phyloP scores from a whole-genome alignment of 2,329 filamentous ascomycete genomes.

The Sporothrix schenckii region DNA sequence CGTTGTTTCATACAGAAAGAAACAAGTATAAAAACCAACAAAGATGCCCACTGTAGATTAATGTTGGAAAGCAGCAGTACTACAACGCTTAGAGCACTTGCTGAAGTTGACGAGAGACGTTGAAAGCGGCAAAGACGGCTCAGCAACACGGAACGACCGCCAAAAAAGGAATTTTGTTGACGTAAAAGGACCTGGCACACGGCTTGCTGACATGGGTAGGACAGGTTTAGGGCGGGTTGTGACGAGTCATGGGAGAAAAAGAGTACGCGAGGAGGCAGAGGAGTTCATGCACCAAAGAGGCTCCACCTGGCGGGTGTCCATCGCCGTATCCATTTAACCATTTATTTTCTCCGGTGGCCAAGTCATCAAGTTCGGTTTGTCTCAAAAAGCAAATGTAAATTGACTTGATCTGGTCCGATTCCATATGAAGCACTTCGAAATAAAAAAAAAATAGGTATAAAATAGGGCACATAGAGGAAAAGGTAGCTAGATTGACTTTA shows the following conservation, averaged over 20 bases:
- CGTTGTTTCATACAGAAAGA: no score
- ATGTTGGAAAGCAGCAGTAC: no score
- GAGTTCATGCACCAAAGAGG: conserved; percentile 12
- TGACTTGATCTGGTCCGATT: background rate
- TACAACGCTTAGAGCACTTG: background rate
- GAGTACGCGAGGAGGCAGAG: background rate
- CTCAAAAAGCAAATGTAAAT: background rate
- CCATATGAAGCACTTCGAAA: background rate
- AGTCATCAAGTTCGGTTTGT: background rate
- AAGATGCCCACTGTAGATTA: no score
- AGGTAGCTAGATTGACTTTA: background rate
- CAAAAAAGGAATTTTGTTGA: background rate
- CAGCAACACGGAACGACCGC: background rate
- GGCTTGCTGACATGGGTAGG: conserved; percentile 12
- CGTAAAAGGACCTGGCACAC: background rate
- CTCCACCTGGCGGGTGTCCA: background rate
- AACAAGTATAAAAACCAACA: no score
- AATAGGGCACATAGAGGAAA: background rate
- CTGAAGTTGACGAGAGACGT: background rate
- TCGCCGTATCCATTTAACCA: conserved; percentile 13
- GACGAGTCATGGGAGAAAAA: background rate
- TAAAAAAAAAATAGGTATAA: background rate
- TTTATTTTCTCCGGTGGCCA: conserved; percentile 22
- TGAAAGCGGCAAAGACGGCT: background rate
- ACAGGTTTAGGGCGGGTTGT: background rate